Base-by-base conservation (phyloP, 2,329 filamentous ascomycete species). In the Hymenoscyphus fraxineus region DNA sequence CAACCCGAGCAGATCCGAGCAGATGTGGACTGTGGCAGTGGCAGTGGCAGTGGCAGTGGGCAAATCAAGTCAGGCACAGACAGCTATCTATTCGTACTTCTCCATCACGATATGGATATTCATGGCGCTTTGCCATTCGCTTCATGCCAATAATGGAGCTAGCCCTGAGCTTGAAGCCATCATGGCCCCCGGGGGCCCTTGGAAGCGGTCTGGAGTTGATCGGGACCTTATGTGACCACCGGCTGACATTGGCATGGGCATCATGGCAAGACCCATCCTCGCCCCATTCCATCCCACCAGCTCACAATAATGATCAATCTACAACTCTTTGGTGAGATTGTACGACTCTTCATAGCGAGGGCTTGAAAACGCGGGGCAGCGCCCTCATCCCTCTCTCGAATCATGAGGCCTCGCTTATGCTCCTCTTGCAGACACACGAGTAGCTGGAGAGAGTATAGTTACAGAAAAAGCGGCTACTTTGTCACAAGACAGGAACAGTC, bases 391-490 rank as follows among this genome's bases (percentile, higher is more conserved):
- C 32, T 35, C 32, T 38, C 55, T 38, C 55, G 16, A 57, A 38
- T 57, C 55, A 57, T 57, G 31, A 57, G 55, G 55, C 32, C 55
- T 57, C 55, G n/a, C 22, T 54, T 54, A 6, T 35, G 22, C 19
- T 54, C 9, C 22, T 27, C 22, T 22, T 54, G 47, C 47, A 54
- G 47, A 27, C 19, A 27, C 9, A n/a, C n/a, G n/a, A 10, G 35
- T 7, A 35, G 35, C 6, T 10, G 9, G 6, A 27, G 22, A 6
- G 27, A 54, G 47, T 54, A 6, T 54, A 54, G 47, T 54, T 54
- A 54, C 47, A 54, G 47, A 54, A 54, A 54, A 54, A 54, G 47
- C 47, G 47, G 47, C 47, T 54, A 27, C 47, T 54, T 22, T 54
- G 47, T 54, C 47, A 54, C 47, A 54, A 54, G 47, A 54, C 47